phyloP scores from a whole-genome alignment of 2,329 filamentous ascomycete genomes.

The Esteya vermicola region DNA sequence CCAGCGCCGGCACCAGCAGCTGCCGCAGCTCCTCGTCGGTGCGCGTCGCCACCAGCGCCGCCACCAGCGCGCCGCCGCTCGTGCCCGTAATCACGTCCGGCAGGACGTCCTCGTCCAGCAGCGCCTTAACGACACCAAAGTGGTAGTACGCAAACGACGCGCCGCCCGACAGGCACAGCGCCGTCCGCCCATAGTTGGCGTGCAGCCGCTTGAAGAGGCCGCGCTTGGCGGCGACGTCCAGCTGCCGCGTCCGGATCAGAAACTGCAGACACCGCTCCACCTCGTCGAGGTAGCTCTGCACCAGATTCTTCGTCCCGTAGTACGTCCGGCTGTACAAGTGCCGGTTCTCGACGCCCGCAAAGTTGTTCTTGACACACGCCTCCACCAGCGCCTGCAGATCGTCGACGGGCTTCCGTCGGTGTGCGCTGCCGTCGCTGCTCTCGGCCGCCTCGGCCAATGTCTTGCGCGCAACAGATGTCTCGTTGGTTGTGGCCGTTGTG shows the following conservation, averaged over 20 bases:
- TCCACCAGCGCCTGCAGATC: slow-evolving; percentile 68
- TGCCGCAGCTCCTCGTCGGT: slow-evolving; percentile 83
- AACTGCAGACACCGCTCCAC: slow-evolving; percentile 54
- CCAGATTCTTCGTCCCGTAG: slow-evolving; percentile 88
- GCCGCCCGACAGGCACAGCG: slow-evolving; percentile 82
- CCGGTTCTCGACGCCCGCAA: slow-evolving; percentile 86
- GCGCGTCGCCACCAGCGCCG: slow-evolving; percentile 72
- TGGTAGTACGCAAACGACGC: slow-evolving; percentile 96
- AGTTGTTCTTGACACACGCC: slow-evolving; percentile 94
- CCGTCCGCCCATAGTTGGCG: slow-evolving; percentile 84
- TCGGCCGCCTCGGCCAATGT: slow-evolving; percentile 10
- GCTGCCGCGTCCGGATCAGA: slow-evolving; percentile 50
- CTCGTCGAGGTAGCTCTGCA: slow-evolving; percentile 84
- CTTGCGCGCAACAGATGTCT: too few relatives aligned
- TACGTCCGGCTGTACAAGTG: slow-evolving; percentile 96
- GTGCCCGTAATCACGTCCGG: slow-evolving; percentile 95
- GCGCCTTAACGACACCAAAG: slow-evolving; percentile 78
- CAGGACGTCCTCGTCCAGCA: slow-evolving; percentile 72
- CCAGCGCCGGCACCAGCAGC: slow-evolving; percentile 75
- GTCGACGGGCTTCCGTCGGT: slow-evolving; percentile 16
- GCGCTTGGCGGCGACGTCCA: slow-evolving; percentile 61
- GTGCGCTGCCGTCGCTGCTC: slow-evolving; percentile 12
- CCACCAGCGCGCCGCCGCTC: slow-evolving; percentile 83
- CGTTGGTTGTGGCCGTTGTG: too few relatives aligned
- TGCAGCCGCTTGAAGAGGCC: slow-evolving; percentile 75